Base-by-base conservation (phyloP, 2,329 filamentous ascomycete species). In the Penicillium sp. region DNA sequence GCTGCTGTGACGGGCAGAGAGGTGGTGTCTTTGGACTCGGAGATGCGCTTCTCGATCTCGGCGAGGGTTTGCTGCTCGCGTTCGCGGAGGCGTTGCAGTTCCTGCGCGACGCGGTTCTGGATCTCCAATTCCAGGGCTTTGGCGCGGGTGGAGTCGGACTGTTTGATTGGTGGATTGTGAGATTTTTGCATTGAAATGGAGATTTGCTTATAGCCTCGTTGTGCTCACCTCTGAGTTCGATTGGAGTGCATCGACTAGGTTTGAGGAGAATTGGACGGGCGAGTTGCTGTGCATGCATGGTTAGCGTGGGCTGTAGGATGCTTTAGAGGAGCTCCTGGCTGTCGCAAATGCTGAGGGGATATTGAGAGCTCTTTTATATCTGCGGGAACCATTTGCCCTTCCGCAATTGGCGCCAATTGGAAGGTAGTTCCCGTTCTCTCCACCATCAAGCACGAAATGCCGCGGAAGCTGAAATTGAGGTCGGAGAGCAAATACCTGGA, bases 71-170 rank as follows among this genome's bases (percentile, higher is more conserved):
- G 81, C 61, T 84, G 77, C 72, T 93, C 88, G 65, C 86, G 79
- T 60, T 85, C 81, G 71, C 87, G 86, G 61, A 96, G 85, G 65
- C 86, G 87, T 75, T 88, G 86, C 63, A 97, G 90, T 77, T 97
- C 92, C 67, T 86, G 82, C 67, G 88, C 85, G 58, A 97, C 90
- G 75, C 93, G 92, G 71, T 85, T 79, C 79, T 97, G 92, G 74
- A 96, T 87, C 67, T 93, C 88, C 60, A 94, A 85, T 78, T 97
- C 93, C 73, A 91, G 79, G 69, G 87, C 81, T 77, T 90, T 90
- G 67, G 88, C 83, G 71, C 93, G 91, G 62, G 91, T 92, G 57
- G 87, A 86, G 78, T 97, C 92, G 76, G 89, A 93, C 93, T 97
- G 50, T 49, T 57, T 38, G n/a, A 21, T 23, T 35, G 44, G 6